Evolutionary conservation across 441 rosid species (phyloP).

Genomic region (Aleurites moluccanus): DNA sequence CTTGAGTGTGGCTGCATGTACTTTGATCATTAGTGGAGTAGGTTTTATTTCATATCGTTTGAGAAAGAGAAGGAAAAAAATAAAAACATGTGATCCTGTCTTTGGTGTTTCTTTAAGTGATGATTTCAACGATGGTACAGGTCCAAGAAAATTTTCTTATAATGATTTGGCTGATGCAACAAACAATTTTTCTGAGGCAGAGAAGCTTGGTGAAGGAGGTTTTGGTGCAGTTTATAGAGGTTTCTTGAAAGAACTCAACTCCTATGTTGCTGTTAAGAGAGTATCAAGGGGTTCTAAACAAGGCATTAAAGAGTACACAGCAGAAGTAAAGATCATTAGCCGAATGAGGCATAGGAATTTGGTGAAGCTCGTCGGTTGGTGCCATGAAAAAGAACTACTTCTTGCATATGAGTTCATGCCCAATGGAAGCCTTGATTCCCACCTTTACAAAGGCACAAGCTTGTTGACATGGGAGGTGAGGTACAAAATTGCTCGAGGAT

Average conservation of each 20-base stretch:
- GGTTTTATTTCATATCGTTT: background rate
- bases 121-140: conserved; percentile 30
- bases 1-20: background rate
- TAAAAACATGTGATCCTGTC: background rate
- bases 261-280: conserved; percentile 33
- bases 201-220: conserved; percentile 32
- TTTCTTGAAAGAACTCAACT: conserved; percentile 19
- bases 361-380: conserved; percentile 43
- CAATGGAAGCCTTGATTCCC: conserved; percentile 41
- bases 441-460: conserved; percentile 28
- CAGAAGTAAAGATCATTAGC: conserved; percentile 42
- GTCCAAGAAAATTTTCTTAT: conserved; percentile 37
- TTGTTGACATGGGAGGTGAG: conserved; percentile 31
- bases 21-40: background rate
- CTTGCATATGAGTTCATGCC: conserved; percentile 37
- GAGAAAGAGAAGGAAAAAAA: background rate
- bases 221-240: conserved; percentile 30
- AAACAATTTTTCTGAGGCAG: conserved; percentile 24
- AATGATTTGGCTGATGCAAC: conserved; percentile 34
- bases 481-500: conserved; percentile 30
- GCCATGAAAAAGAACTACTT: conserved; percentile 33
- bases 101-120: background rate
- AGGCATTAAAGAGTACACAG: conserved; percentile 33
- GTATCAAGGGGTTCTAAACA: conserved; percentile 32
- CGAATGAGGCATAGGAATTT: conserved; percentile 38